phyloP scores from a whole-genome alignment of 2,329 filamentous ascomycete species.

The Tolypocladium album region DNA sequence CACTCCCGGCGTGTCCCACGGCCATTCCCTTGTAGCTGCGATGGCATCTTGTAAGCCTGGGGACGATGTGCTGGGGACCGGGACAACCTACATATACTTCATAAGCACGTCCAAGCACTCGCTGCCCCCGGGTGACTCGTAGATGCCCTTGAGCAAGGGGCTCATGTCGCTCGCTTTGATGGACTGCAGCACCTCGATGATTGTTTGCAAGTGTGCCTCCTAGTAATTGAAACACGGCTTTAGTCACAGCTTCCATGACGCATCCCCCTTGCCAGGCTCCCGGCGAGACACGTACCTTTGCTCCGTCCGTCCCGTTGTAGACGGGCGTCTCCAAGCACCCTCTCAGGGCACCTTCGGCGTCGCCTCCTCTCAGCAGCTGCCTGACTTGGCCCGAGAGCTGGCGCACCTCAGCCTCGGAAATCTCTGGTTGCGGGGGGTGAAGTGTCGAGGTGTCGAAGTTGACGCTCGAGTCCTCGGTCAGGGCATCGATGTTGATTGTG shows the following conservation, averaged over 20 bases:
- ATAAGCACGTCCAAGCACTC: slow-evolving; percentile 88
- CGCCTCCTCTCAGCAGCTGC: slow-evolving; percentile 77
- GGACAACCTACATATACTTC: slow-evolving; percentile 77
- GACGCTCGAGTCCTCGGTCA: slow-evolving; percentile 78
- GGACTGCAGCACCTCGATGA: slow-evolving; percentile 87
- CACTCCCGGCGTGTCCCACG: slow-evolving; percentile 26
- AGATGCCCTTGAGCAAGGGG: slow-evolving; percentile 72
- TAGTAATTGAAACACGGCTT: slow-evolving; percentile 22
- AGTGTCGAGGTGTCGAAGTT: slow-evolving; percentile 89
- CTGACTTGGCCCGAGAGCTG: slow-evolving; percentile 70
- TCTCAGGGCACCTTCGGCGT: slow-evolving; percentile 76
- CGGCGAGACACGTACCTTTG: slow-evolving; percentile 34
- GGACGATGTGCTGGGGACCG: too few relatives aligned
- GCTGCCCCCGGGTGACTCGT: slow-evolving; percentile 64
- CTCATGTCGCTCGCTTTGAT: slow-evolving; percentile 97
- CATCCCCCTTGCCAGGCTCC: neutral
- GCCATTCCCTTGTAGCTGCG: slow-evolving; percentile 85
- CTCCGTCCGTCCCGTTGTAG: slow-evolving; percentile 49
- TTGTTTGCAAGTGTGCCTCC: slow-evolving; percentile 78
- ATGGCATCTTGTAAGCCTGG: neutral
- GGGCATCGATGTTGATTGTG: slow-evolving; percentile 87
- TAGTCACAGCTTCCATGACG: neutral
- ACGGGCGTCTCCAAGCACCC: slow-evolving; percentile 79
- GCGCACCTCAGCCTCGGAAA: slow-evolving; percentile 68
- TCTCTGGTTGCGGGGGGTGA: slow-evolving; percentile 63